Base-by-base conservation (phyloP, 2,329 filamentous ascomycete genomes). In the Coleophoma eucalyptorum region DNA sequence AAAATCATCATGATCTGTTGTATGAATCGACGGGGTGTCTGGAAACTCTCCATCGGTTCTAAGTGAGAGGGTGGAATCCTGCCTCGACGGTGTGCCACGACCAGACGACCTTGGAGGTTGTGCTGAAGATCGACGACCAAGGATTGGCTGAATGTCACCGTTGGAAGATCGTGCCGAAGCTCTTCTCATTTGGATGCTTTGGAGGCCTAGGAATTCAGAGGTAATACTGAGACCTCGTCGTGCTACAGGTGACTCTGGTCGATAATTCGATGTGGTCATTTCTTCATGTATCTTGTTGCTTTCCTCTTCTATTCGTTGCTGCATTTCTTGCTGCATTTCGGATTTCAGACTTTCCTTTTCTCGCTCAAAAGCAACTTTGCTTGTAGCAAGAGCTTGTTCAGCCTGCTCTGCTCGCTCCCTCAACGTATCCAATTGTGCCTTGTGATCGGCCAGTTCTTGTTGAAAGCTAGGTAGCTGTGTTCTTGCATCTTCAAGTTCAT, bases 401-500 rank as follows among this genome's bases (percentile, higher is more conserved):
- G 85, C 76, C 54, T 86, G 78, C 57, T 86, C 79, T 19, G 84
- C 77, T n/a, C 81, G 79, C 52, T 79, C 78, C 55, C 84, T 82
- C 3, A 95, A 71, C 15, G 77, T 71, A 43, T 84, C 79, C 21
- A 87, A 67, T 55, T 84, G 77, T 3, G 76, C 72, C 49, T 80
- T 81, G 49, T 83, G 80, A 19, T 78, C 72, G 13, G 78, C 73
- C 2, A 89, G 70, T 51, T 91, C 85, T 54, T 82, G 76, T 51
- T 87, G 81, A 7, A 86, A 75, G 15, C 72, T 76, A n/a, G 81
- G 77, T n/a, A 87, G 74, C 49, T 81, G 80, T 35, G 77, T 84
- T 60, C 76, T 81, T 55, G 81, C 74, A 47, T 81, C 79, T 62
- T 97, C 90, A 5, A 96, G 71, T 58, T 97, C 91, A 58, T 96